phyloP scores from a whole-genome alignment of 1,284 basidiomycete species.

The Tylopilus sp. region DNA sequence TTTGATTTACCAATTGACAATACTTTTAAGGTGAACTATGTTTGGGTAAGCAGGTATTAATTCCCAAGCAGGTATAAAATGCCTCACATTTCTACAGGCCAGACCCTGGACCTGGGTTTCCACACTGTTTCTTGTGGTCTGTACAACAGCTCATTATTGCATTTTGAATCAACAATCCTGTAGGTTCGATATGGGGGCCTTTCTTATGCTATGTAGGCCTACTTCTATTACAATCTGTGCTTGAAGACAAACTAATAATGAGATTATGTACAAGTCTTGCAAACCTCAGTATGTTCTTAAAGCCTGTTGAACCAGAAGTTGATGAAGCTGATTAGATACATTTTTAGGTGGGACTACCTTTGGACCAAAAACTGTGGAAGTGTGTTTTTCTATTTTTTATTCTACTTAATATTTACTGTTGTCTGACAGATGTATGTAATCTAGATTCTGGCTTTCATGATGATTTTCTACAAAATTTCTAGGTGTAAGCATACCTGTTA shows the following conservation, averaged over 20 bases:
- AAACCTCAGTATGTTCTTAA: slow-evolving; percentile 5
- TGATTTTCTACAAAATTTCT: no score
- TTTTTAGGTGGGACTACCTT: slow-evolving; percentile 3
- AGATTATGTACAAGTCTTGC: neutral
- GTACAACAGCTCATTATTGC: neutral
- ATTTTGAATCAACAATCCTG: neutral
- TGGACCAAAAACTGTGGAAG: neutral
- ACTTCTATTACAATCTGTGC: neutral
- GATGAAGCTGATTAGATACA: neutral
- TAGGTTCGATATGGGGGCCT: slow-evolving; percentile 1
- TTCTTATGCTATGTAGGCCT: neutral
- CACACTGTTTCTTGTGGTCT: neutral
- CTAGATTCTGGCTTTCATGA: no score
- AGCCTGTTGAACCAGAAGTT: no score
- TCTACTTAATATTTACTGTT: neutral
- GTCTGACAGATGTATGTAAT: no score
- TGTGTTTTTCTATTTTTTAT: neutral
- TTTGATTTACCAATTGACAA: neutral
- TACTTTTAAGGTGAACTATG: neutral
- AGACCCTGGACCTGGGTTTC: neutral
- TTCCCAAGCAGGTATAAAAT: neutral
- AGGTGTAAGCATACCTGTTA: no score
- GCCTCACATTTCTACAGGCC: neutral
- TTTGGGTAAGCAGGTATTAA: neutral
- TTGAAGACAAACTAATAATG: neutral